Evolutionary conservation across 768 basidiomycete genomes (phyloP).

Genomic region (Tricholoma bakamatsutake): DNA sequence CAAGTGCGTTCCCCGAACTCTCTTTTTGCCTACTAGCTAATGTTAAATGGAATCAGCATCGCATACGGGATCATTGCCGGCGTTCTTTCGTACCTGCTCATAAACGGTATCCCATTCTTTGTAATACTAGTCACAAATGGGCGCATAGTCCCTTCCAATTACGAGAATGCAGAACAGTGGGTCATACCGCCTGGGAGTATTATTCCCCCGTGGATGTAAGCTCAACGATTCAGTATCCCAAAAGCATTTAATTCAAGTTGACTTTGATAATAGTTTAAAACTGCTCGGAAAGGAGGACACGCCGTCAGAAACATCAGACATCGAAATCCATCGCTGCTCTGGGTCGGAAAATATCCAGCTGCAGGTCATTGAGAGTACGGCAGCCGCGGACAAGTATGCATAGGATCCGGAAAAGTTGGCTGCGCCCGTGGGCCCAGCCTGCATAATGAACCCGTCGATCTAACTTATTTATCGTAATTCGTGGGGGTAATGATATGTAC

Average conservation of each 20-base stretch:
- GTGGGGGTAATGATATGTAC: too few relatives aligned
- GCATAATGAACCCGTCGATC: too few relatives aligned
- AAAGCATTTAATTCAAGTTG: slow-evolving; percentile 17
- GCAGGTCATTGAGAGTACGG: not conserved
- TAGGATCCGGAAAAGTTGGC: not conserved
- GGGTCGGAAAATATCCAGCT: not conserved
- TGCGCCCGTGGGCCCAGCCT: not conserved
- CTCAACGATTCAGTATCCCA: not conserved
- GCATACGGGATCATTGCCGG: slow-evolving; percentile 88
- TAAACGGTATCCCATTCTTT: slow-evolving; percentile 65
- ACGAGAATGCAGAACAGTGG: slow-evolving; percentile 64
- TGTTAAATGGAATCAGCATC: slow-evolving; percentile 45
- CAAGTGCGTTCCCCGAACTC: slow-evolving; percentile 42
- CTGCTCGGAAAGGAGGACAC: not conserved
- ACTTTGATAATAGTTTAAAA: not conserved
- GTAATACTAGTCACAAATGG: slow-evolving; percentile 51
- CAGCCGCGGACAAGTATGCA: not conserved
- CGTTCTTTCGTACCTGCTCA: slow-evolving; percentile 58
- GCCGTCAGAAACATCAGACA: not conserved
- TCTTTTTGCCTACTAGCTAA: not conserved
- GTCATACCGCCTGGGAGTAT: slow-evolving; percentile 66
- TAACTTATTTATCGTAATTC: too few relatives aligned
- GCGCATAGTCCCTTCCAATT: slow-evolving; percentile 59
- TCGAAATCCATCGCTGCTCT: not conserved
- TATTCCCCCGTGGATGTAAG: slow-evolving; percentile 61